Evolutionary conservation across 345 rosid species (phyloP), one percentile per base, ranked within the genome.

Genomic region (Chamaenerion angustifolium): DNA sequence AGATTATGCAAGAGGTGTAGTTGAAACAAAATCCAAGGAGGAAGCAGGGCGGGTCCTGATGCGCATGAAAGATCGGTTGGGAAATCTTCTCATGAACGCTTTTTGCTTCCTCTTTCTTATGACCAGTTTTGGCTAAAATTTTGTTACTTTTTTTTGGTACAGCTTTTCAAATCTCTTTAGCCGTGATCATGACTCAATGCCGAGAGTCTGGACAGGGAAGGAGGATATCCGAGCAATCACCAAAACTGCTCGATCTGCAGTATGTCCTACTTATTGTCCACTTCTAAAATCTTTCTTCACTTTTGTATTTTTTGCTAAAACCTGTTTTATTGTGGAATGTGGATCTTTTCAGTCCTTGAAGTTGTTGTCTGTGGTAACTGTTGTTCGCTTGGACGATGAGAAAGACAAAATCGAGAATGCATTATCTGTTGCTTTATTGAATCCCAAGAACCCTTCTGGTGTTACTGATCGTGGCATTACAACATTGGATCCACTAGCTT

Each of bases 171-270:
- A 62, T 55, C 61, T 88, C 57, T 82, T 88, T 58, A 80, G 85
- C 72, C 89, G 76, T 63, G 97, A 88, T 76, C 59, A 86, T 56
- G 93, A 88, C 59, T 88, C 95, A 58, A 85, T 82, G 89, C 89
- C 97, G 12, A 84, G 97, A 41, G 69, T 88, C 57, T 88, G 97
- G 97, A 85, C 82, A 19, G 93, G 95, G 67, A 82, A 80, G 40
- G 97, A 88, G 75, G 93, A 88, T 64, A 80, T 88, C 68, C 76
- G 84, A 67, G 83, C 83, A 45, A 88, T 88, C 50, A 88, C 93
- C 19, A 80, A 77, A 74, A 63, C 69, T 49, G 94, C 95, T 68
- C 85, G 93, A 56, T 78, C 83, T 56, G 75, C 72, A 2, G 98
- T 86, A 79, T 42, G 46, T 42, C 14, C n/a, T 12, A 17, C 14